A percentile compares a stretch with the other conserved stretches of the same genome.
Conservation (phyloP, 129 eudicot genomes). For the Escallonia herrerae region DNA sequence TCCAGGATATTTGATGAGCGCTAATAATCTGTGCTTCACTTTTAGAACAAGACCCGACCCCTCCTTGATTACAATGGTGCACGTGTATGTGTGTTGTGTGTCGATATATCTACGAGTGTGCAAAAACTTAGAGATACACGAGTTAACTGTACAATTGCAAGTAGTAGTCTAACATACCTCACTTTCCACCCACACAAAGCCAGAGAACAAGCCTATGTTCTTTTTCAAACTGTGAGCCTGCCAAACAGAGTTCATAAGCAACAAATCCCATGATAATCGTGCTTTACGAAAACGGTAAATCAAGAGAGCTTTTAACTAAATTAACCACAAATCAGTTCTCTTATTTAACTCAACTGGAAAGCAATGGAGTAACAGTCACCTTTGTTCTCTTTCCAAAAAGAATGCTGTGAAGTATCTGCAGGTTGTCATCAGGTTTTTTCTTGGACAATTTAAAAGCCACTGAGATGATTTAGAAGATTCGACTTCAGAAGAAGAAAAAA, state of each 20-base stretch:
- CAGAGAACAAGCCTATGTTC: conserved; percentile 73
- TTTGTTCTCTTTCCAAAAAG: conserved; percentile 66
- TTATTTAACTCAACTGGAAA: neutral
- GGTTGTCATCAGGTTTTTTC: conserved; percentile 77
- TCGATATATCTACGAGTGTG: neutral
- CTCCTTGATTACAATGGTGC: neutral
- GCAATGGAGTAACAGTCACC: conserved; percentile 26
- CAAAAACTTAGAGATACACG: neutral
- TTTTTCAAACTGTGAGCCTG: conserved; percentile 61
- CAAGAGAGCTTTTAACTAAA: no score
- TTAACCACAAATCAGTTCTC: no score
- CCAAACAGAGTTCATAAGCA: conserved; percentile 1
- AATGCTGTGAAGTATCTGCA: conserved; percentile 66
- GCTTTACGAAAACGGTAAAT: neutral
- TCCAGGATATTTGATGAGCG: neutral
- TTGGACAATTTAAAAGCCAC: conserved; percentile 90
- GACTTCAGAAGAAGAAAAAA: neutral
- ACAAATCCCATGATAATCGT: no score
- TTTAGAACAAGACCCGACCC: no score
- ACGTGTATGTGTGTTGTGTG: neutral
- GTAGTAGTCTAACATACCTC: conserved; percentile 40
- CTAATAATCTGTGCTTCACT: neutral
- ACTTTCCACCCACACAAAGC: conserved; percentile 70
- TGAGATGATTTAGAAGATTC: conserved; percentile 31
- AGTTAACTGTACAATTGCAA: neutral